Percentiles rank a stretch among this genome's conserved stretches.
phyloP scores from a whole-genome alignment of 108 stramenopile species.

The Stephanodiscus minutulus region DNA sequence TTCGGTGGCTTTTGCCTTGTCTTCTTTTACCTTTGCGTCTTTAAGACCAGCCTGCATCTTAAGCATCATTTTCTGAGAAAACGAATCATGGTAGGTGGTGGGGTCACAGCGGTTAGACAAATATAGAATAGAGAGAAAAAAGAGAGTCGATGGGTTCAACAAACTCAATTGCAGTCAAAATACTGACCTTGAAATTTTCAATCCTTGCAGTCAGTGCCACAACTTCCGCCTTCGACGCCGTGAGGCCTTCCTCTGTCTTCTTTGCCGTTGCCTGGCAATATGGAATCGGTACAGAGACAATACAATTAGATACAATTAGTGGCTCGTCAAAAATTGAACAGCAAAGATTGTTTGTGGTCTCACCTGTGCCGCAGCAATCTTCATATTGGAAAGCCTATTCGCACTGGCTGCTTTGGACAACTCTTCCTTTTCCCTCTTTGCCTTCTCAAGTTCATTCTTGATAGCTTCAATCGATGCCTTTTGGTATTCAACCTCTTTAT shows the following conservation, averaged over 20 bases:
- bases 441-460: constrained; percentile 56
- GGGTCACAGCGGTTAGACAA: background rate
- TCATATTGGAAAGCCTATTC: constrained; percentile 22
- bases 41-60: constrained; percentile 30
- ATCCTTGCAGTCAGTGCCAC: constrained; percentile 11
- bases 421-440: constrained; percentile 51
- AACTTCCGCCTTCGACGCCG: constrained; percentile 20
- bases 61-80: constrained; percentile 22
- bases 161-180: background rate
- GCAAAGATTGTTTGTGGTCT: background rate
- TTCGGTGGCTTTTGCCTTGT: constrained; percentile 29
- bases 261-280: constrained; percentile 23
- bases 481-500: constrained; percentile 62
- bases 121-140: too few relatives aligned
- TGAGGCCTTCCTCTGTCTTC: constrained; percentile 30
- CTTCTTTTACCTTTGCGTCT: constrained; percentile 26
- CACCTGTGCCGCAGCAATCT: constrained; percentile 34
- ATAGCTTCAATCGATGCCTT: constrained; percentile 52
- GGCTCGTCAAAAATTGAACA: background rate
- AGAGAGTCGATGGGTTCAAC: too few relatives aligned
- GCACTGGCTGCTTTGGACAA: constrained; percentile 24
- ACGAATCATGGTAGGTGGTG: too few relatives aligned
- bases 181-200: constrained; percentile 14
- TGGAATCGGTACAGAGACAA: too few relatives aligned
- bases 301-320: too few relatives aligned